Evolutionary conservation across 441 rosid genomes (phyloP), one percentile per base, ranked within the genome.

Genomic region (Gossypium schwendimanii): DNA sequence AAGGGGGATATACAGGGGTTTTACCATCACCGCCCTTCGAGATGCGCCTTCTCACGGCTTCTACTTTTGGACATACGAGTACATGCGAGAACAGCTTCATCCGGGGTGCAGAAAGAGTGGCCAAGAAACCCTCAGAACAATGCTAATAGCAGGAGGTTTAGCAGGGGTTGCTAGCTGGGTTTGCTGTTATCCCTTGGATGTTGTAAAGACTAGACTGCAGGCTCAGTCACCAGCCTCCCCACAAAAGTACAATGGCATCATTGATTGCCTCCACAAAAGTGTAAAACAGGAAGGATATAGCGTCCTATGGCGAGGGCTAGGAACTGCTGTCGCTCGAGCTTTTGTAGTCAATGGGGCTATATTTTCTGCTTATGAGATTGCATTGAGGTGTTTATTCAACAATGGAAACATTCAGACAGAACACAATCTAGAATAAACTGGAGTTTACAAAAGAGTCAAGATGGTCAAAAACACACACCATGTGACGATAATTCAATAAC

Each of bases 91-190:
- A 79, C 79, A 71, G 67, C 83, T 93, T 55, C 99, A 95, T 49
- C 99, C 97, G 1, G 98, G 99, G 28, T 93, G 98, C 87, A 76
- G 99, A 78, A 91, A 87, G 82, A 77, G n/a, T 4, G 82, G 98
- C 23, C 78, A 90, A 23, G 98, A 91, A 77, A 81, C 77, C 75
- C 72, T 95, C 69, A 77, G 71, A 63, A 95, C 98, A 20, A 93
- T 91, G 99, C 81, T 95, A 75, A 21, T 82, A 0, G 88, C 99
- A 0, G 99, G 98, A 60, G 99, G 98, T 6, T 82, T 93, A 7
- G 99, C 95, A 0, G 99, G 99, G 55, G 98, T 95, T 1, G 89
- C 96, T 3, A 95, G 99, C 83, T 93, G 99, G 99, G 82, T 87
- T 31, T 80, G 85, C 71, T 91, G 95, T 78, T 93, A 95, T 71